These are phyloP conservation scores for Tulasnella sp. DNA, from an alignment of 768 basidiomycete species.

Conservation along the genomic window DNA sequence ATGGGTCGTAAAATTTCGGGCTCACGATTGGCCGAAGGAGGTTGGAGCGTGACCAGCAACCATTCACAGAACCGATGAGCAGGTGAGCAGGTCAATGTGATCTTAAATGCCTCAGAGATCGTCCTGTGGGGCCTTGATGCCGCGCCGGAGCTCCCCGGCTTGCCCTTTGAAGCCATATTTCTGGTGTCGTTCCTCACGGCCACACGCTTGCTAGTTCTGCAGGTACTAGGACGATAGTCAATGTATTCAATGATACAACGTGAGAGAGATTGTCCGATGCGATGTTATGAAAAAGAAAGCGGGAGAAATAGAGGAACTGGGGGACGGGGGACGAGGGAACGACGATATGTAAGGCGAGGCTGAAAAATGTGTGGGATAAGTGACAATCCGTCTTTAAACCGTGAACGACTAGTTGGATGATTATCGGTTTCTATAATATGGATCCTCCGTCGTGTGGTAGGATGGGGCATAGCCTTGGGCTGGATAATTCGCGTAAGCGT, in stretches of 20 bases:
- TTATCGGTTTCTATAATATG: conserved; percentile 8
- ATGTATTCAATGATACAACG: conserved; percentile 3
- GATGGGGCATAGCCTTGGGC: background rate
- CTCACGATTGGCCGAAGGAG: background rate
- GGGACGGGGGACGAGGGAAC: background rate
- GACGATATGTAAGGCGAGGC: background rate
- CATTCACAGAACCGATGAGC: background rate
- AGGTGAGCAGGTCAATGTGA: background rate
- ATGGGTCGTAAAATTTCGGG: too few species aligned
- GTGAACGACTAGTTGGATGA: background rate
- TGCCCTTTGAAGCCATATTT: background rate
- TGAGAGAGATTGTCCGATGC: background rate
- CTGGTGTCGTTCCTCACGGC: background rate
- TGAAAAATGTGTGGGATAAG: background rate
- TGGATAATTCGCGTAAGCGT: conserved; percentile 13
- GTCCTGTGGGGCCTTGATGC: background rate
- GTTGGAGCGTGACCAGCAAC: background rate
- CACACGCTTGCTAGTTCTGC: background rate
- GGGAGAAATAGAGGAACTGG: background rate
- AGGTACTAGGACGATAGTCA: background rate
- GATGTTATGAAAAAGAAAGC: background rate
- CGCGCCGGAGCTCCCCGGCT: background rate
- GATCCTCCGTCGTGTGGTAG: conserved; percentile 11
- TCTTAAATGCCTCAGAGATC: background rate
- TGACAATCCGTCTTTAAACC: background rate